Conservation (phyloP, 2,329 filamentous ascomycete species). For the Fusarium avenaceum region DNA sequence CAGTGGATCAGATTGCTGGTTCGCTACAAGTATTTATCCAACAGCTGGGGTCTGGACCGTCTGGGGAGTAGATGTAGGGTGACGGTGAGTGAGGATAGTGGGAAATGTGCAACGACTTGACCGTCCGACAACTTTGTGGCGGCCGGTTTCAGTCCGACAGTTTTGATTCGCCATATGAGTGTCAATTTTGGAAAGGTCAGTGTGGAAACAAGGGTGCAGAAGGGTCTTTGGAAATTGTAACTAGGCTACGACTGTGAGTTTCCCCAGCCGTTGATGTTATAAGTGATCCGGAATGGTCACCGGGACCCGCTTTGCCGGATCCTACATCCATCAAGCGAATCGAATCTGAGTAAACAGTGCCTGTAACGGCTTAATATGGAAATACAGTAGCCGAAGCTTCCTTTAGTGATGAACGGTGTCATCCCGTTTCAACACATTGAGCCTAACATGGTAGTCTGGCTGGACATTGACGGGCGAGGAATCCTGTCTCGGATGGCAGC, state of each 20-base stretch:
- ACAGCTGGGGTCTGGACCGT: neutral
- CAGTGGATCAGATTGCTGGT: conserved; percentile 7
- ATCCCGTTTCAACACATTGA: conserved; percentile 4
- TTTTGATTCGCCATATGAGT: neutral
- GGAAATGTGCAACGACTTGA: neutral
- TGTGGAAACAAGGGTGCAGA: neutral
- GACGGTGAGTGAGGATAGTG: conserved; percentile 13
- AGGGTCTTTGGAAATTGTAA: no score
- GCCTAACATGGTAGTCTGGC: neutral
- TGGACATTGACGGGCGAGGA: neutral
- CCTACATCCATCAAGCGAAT: conserved; percentile 4
- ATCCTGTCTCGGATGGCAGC: neutral
- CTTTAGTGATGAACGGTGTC: conserved; percentile 3
- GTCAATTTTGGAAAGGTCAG: neutral
- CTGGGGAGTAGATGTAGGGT: conserved; percentile 11
- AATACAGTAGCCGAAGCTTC: neutral
- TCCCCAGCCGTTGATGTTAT: neutral
- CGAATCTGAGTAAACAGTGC: neutral
- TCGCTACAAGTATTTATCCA: neutral
- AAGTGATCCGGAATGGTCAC: neutral
- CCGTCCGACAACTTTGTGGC: no score
- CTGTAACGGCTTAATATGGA: neutral
- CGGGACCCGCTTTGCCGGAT: conserved; percentile 4
- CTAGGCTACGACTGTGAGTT: neutral
- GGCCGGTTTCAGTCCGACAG: conserved; percentile 9